These are phyloP conservation scores for Coemansia sp. DNA, from an alignment of 192 early-diverging fungal genomes.

Conservation along the genomic window DNA sequence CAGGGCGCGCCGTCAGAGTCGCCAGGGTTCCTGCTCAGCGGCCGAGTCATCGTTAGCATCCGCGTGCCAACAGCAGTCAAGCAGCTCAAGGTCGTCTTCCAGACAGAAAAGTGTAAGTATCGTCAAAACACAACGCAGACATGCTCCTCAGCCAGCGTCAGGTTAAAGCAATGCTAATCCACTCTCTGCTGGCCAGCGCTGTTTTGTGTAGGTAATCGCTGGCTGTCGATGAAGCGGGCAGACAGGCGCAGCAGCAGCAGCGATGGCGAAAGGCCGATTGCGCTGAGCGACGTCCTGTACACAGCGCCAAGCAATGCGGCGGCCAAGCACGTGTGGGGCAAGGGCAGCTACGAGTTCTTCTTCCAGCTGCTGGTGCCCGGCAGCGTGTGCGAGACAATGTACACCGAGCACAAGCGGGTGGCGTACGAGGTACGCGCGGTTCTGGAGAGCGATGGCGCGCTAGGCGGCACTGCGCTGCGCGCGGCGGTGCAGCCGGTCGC, in stretches of 20 bases:
- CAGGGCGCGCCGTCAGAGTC: conserved; percentile 42
- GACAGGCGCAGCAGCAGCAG: not conserved
- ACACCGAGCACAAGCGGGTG: conserved; percentile 46
- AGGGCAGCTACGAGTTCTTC: conserved; percentile 47
- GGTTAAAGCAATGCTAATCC: not conserved
- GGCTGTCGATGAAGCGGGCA: conserved; percentile 22
- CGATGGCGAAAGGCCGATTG: not conserved
- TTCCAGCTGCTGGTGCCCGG: conserved; percentile 51
- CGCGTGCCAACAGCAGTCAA: conserved; percentile 28
- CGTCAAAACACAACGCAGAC: not conserved
- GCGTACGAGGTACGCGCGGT: conserved; percentile 46
- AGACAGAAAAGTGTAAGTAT: conserved; percentile 33
- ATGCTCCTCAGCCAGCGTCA: not conserved
- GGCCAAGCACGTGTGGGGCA: conserved; percentile 16
- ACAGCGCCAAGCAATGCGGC: not conserved
- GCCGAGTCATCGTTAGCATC: conserved; percentile 46
- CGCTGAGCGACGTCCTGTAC: conserved; percentile 13
- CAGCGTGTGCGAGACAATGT: conserved; percentile 52
- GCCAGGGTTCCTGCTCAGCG: conserved; percentile 36
- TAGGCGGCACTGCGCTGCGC: conserved; percentile 19
- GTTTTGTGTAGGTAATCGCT: conserved; percentile 21
- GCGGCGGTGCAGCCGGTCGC: conserved; percentile 32
- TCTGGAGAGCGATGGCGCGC: conserved; percentile 11
- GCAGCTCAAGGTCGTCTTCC: conserved; percentile 34
- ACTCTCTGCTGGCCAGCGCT: not conserved